Evolutionary conservation across 805 yeast species (phyloP).

Genomic region (Saccharomycopsis capsularis): DNA sequence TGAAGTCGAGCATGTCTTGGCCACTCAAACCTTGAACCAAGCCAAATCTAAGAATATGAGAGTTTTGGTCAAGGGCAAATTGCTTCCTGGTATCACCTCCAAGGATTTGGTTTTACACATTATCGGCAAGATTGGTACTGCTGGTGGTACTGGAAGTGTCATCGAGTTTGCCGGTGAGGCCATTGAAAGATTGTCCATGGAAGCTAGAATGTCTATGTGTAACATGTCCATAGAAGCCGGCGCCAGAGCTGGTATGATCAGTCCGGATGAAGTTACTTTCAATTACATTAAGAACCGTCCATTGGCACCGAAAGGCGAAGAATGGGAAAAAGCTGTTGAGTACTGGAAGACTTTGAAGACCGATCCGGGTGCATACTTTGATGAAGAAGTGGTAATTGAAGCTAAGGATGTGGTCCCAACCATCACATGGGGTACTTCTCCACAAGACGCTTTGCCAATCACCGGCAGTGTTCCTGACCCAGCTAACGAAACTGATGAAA

Average conservation of each 20-base stretch:
- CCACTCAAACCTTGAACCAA: slow-evolving; percentile 94
- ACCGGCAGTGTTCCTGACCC: slow-evolving; percentile 92
- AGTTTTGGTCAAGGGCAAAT: slow-evolving; percentile 75
- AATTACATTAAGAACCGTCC: slow-evolving; percentile 91
- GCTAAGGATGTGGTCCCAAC: slow-evolving; percentile 90
- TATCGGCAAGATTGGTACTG: slow-evolving; percentile 95
- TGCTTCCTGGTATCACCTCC: slow-evolving; percentile 86
- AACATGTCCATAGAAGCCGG: slow-evolving; percentile 99
- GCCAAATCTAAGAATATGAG: slow-evolving; percentile 95
- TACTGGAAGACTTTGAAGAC: slow-evolving; percentile 88
- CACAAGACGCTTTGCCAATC: slow-evolving; percentile 96
- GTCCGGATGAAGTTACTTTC: slow-evolving; percentile 86
- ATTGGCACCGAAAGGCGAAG: slow-evolving; percentile 85
- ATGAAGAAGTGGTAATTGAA: slow-evolving; percentile 69
- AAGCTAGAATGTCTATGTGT: slow-evolving; percentile 98
- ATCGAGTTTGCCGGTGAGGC: slow-evolving; percentile 97
- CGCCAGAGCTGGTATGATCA: slow-evolving; percentile 99
- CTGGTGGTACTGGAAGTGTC: slow-evolving; percentile 98
- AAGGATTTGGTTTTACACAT: slow-evolving; percentile 93
- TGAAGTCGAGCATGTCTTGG: slow-evolving; percentile 97
- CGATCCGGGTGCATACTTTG: slow-evolving; percentile 88
- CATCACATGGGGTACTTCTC: slow-evolving; percentile 99
- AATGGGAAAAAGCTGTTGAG: slow-evolving; percentile 89
- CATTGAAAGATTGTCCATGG: slow-evolving; percentile 84
- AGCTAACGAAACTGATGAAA: slow-evolving; percentile 49